Evolutionary conservation across 1,284 basidiomycete genomes (phyloP).

Genomic region (Fistulinella staudtii): DNA sequence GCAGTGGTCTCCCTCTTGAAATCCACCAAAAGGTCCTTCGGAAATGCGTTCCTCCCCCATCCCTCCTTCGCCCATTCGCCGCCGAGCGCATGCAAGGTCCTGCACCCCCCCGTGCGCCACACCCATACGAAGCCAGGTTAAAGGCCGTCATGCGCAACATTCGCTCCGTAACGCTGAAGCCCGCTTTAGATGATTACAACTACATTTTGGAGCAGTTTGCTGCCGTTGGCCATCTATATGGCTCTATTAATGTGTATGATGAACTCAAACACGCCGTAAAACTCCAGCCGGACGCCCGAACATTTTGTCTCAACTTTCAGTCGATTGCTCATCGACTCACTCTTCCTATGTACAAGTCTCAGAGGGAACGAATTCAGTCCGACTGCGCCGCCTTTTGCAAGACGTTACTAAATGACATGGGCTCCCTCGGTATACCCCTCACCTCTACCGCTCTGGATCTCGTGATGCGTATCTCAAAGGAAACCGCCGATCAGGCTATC

Average conservation of each 20-base stretch:
- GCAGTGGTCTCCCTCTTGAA: slow-evolving; percentile 51
- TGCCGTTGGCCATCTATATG: slow-evolving; percentile 60
- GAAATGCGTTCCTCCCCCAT: slow-evolving; percentile 49
- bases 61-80: slow-evolving; percentile 42
- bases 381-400: slow-evolving; percentile 46
- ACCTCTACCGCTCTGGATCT: slow-evolving; percentile 61
- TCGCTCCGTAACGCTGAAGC: slow-evolving; percentile 45
- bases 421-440: slow-evolving; percentile 40
- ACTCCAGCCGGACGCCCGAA: slow-evolving; percentile 46
- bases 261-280: slow-evolving; percentile 47
- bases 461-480: slow-evolving; percentile 62
- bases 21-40: slow-evolving; percentile 66
- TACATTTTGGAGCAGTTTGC: slow-evolving; percentile 70
- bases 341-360: slow-evolving; percentile 45
- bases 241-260: slow-evolving; percentile 54
- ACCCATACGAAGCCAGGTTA: slow-evolving; percentile 59
- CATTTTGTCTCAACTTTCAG: slow-evolving; percentile 61
- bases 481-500: slow-evolving; percentile 48
- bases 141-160: slow-evolving; percentile 66
- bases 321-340: slow-evolving; percentile 62
- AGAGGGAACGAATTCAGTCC: slow-evolving; percentile 33
- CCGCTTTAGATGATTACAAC: slow-evolving; percentile 64
- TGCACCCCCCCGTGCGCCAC: slow-evolving; percentile 36
- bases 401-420: slow-evolving; percentile 58
- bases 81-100: slow-evolving; percentile 38